Evolutionary conservation across 495 filamentous ascomycete genomes (phyloP), one percentile per base, ranked within the genome.

Genomic region (Annulohypoxylon moriforme): DNA sequence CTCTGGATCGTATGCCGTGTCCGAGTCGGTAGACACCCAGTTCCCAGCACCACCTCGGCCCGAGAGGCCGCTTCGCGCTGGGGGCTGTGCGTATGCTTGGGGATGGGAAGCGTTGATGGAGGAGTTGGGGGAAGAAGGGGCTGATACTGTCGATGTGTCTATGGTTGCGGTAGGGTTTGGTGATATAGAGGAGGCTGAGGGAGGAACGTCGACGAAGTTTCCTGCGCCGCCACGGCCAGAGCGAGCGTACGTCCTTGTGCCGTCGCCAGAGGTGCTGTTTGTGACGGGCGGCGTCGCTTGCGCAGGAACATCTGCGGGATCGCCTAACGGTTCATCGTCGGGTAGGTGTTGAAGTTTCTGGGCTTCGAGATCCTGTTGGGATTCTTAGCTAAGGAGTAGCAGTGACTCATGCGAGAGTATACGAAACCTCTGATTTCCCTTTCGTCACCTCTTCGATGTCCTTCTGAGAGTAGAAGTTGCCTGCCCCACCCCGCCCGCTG

Each of bases 11-110:
- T 63, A 60, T 52, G 86, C 78, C 76, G 76, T 72, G 76, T 75
- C 81, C 80, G 64, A 73, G 68, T 68, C 77, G 69, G 55, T 71
- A 61, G 72, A 71, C 61, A 59, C 64, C 77, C 82, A 89, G 76
- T 90, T 90, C 11, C 89, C 89, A 5, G 86, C 86, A 20, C 89
- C 89, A 16, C 89, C 89, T 24, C 89, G 78, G 0, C 89, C 88
- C 29, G 81, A 76, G 70, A 55, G 72, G 27, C 50, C 36, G 22
- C 40, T 50, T 10, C 29, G 40, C 1, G 58, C 57, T 24, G 55
- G 24, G 60, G 47, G 42, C 13, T 18, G 40, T 18, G 40, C 6
- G 13, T 40, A 40, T 4, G 36, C 4, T 40, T 18, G 40, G 16
- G 40, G 52, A 0, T 24, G 2, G 24, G 16, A 27, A 34, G 36